These are phyloP conservation scores for Fonticula alba DNA, from an alignment of 78 protist species.

Conservation along the genomic window DNA sequence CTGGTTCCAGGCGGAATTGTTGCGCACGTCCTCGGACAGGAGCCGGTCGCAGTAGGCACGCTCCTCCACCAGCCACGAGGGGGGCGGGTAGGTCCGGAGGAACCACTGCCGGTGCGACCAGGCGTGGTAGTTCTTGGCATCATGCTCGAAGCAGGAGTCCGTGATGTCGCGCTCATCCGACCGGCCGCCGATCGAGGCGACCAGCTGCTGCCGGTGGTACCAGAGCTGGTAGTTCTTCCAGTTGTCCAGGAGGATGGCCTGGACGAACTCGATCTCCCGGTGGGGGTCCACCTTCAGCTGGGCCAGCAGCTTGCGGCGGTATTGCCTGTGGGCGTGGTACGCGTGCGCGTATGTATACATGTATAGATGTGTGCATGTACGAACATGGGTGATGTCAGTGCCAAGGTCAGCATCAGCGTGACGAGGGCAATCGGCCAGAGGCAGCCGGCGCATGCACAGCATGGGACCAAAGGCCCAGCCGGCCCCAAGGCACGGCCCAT, in stretches of 20 bases:
- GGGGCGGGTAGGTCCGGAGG: neutral
- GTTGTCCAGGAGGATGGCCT: conserved; percentile 22
- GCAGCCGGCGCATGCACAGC: no score
- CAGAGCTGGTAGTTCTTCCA: conserved; percentile 83
- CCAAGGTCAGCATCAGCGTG: no score
- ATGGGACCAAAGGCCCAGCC: no score
- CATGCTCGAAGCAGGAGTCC: conserved; percentile 27
- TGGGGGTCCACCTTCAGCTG: no score
- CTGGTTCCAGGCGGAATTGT: conserved; percentile 91
- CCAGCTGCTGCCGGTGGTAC: conserved; percentile 64
- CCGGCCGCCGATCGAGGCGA: conserved; percentile 20
- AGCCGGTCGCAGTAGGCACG: conserved; percentile 30
- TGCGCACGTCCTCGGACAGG: conserved; percentile 48
- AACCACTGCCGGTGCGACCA: conserved; percentile 73
- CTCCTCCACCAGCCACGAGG: neutral
- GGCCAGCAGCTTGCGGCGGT: no score
- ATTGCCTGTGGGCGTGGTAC: no score
- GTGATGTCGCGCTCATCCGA: conserved; percentile 36
- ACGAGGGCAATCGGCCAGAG: no score
- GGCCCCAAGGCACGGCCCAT: no score
- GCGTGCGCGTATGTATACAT: no score
- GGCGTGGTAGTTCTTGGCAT: conserved; percentile 87
- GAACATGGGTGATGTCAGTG: no score
- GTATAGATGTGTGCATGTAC: no score
- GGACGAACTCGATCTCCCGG: no score